A percentile compares a stretch with the other conserved stretches of the same genome.
These are phyloP conservation scores for Colletotrichum coccodes DNA, from an alignment of 2,329 filamentous ascomycete genomes.

Conservation along the genomic window DNA sequence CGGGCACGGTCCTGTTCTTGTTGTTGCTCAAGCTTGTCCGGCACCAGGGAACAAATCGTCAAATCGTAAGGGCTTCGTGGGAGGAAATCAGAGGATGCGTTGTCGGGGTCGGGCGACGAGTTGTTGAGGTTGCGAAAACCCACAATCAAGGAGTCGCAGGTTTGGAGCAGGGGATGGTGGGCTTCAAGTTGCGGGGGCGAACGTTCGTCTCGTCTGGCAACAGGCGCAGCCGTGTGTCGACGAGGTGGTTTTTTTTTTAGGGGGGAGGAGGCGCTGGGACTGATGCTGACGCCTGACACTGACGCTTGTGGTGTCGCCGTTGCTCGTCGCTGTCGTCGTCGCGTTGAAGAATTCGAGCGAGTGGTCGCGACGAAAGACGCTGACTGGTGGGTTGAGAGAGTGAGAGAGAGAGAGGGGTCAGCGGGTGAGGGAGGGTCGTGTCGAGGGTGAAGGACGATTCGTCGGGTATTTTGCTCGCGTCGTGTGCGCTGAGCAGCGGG, in stretches of 20 bases:
- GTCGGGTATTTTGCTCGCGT: constrained; percentile 21
- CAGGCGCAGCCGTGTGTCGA: constrained; percentile 15
- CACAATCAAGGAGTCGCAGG: constrained; percentile 33
- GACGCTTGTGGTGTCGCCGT: not conserved
- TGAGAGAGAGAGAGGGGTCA: not conserved
- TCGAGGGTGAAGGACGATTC: constrained; percentile 12
- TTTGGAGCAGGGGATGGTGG: constrained; percentile 26
- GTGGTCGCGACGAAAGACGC: constrained; percentile 8
- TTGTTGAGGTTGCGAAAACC: constrained; percentile 25
- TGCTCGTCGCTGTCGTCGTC: not conserved
- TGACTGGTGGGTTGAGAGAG: constrained; percentile 22
- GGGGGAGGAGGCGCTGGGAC: not conserved
- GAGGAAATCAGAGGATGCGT: constrained; percentile 1
- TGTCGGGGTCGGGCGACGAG: constrained; percentile 15
- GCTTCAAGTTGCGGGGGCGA: constrained; percentile 19
- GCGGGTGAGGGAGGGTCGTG: constrained; percentile 17
- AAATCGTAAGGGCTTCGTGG: constrained; percentile 12
- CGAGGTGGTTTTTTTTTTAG: not conserved
- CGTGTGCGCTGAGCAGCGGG: constrained; percentile 14
- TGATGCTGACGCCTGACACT: not conserved
- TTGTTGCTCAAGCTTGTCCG: constrained; percentile 4
- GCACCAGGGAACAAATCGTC: not conserved
- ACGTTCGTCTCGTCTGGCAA: constrained; percentile 22
- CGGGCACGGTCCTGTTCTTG: constrained; percentile 15
- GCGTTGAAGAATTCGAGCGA: constrained; percentile 8